Evolutionary conservation across 208 protist genomes (phyloP).

Genomic region (Acanthamoeba comandoni): DNA sequence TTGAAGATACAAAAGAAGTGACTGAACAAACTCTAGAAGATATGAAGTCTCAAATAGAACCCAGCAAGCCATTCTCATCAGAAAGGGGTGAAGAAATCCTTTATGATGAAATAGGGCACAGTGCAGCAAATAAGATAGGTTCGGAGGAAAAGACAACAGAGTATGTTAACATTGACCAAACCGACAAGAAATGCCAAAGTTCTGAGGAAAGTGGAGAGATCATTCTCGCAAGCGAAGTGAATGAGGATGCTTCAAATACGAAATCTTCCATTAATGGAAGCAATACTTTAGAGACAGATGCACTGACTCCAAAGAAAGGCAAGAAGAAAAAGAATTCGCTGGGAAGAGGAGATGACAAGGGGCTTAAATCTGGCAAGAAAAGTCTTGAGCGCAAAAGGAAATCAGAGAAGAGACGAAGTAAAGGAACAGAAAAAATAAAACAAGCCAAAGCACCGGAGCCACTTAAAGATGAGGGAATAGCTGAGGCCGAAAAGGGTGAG

Average conservation of each 20-base stretch:
- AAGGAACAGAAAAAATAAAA: not conserved
- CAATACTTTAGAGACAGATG: too few relatives aligned
- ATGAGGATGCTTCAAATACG: not conserved
- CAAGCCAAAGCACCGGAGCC: not conserved
- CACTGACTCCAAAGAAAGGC: not conserved
- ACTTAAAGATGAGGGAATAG: not conserved
- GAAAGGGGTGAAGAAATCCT: too few relatives aligned
- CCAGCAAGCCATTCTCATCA: too few relatives aligned
- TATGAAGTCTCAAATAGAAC: too few relatives aligned
- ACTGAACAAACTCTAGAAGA: too few relatives aligned
- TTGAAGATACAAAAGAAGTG: too few relatives aligned
- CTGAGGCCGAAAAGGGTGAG: not conserved
- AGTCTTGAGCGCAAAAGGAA: not conserved
- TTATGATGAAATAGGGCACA: too few relatives aligned
- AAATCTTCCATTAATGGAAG: not conserved
- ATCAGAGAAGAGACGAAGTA: not conserved
- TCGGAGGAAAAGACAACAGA: too few relatives aligned
- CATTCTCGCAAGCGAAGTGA: not conserved
- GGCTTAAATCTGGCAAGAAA: not conserved
- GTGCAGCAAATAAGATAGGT: too few relatives aligned
- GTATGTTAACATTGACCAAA: too few relatives aligned
- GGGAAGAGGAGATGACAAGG: not conserved
- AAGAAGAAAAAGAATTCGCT: slow-evolving; percentile 13
- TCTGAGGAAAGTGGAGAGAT: slow-evolving; percentile 34
- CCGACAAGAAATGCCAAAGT: too few relatives aligned